Conservation (phyloP, 2,329 filamentous ascomycete genomes). For the Zopfia rhizophila region DNA sequence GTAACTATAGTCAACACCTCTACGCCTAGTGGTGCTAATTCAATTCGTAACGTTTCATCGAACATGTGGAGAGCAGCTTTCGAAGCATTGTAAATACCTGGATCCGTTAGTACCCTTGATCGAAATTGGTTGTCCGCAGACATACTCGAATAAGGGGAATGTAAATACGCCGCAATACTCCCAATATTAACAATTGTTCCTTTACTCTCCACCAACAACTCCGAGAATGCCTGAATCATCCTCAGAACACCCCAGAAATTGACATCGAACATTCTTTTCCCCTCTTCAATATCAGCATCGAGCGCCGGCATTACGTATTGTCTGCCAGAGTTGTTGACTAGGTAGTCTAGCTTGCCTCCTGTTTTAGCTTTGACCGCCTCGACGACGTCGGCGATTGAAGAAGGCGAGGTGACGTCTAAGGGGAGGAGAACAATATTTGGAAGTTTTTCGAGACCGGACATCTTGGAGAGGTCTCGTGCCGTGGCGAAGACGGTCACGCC, state of each 20-base stretch:
- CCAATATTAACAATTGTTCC: background rate
- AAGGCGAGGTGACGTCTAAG: constrained; percentile 59
- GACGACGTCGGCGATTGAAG: constrained; percentile 57
- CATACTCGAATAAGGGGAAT: too few relatives aligned
- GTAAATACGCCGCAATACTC: too few relatives aligned
- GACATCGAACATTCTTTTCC: background rate
- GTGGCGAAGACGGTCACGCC: constrained; percentile 55
- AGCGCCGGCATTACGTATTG: constrained; percentile 64
- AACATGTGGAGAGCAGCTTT: constrained; percentile 34
- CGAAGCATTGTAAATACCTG: constrained; percentile 39
- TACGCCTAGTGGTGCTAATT: constrained; percentile 59
- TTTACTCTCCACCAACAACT: background rate
- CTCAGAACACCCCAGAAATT: constrained; percentile 1
- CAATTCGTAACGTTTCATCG: constrained; percentile 52
- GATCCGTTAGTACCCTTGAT: too few relatives aligned
- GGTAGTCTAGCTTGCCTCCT: constrained; percentile 58
- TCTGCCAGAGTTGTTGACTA: constrained; percentile 66
- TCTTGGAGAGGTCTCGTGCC: constrained; percentile 47
- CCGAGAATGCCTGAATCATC: background rate
- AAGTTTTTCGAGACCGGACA: background rate
- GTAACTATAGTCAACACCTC: constrained; percentile 58
- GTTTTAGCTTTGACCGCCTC: constrained; percentile 56
- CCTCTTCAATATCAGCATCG: constrained; percentile 53
- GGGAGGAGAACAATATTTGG: constrained; percentile 38
- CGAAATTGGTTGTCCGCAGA: too few relatives aligned